Base-by-base conservation (phyloP, 1,284 basidiomycete species). In the Cystobasidium pallidum region DNA sequence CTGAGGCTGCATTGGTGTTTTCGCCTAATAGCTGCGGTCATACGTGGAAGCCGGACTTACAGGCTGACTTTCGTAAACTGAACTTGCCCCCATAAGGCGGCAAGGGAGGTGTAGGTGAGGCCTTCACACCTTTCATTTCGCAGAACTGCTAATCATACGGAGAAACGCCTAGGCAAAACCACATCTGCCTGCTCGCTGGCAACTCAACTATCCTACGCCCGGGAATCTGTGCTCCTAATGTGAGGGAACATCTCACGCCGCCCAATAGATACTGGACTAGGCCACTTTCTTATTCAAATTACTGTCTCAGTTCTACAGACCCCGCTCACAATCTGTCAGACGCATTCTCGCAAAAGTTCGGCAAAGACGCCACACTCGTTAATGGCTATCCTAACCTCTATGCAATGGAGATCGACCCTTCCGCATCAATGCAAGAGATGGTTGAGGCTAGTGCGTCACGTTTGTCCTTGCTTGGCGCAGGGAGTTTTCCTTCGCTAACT, bases 321-420 rank as follows among this genome's bases (percentile, higher is more conserved):
- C 96, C 95, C 13, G 95, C 95, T 47, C 95, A 99, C 84, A 99
- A 99, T 82, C 85, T 99, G 47, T 97, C 94, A 17, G 95, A 99
- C 82, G 95, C 96, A 7, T 99, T 99, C 81, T 92, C 93, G 13
- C 95, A 99, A 81, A 99, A 99, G 84, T 99, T 99, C 82, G 93
- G 92, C 75, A 98, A 98, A 80, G 96, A 99, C 81, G 95, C 95
- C 39, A 99, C 94, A n/a, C 92, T 91, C 83, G 96, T 99, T 66
- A 98, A 97, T 79, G 95, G 96, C 3, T 98, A 98, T 78, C 88
- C 91, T 77, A 99, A 99, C 83, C 86, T 99, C 49, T 95, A 83
- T 79, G 95, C 96, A 0, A 99, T 99, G 95, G 95, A 99, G 84
- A 99, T 99, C 80, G 95, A 99, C 83, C 95, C 95, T 6, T 95